A percentile compares a stretch with the other conserved stretches of the same genome.
phyloP scores from a whole-genome alignment of 2,329 filamentous ascomycete genomes.

The Diaporthe australafricana region DNA sequence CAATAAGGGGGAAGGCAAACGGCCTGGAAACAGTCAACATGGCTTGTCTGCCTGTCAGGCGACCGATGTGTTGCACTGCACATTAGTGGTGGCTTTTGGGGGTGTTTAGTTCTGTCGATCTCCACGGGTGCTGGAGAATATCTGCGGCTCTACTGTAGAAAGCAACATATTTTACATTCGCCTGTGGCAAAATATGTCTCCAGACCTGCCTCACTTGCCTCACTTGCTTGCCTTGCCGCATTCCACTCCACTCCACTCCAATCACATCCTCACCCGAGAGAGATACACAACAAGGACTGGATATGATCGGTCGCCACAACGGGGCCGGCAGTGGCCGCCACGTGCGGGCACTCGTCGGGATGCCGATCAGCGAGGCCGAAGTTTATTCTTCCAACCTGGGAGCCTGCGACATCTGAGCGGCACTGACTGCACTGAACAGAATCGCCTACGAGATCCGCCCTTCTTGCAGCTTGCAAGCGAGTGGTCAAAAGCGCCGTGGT shows the following conservation, averaged over 20 bases:
- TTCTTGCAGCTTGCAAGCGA: constrained; percentile 17
- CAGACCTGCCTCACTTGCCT: constrained; percentile 24
- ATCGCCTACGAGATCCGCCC: constrained; percentile 3
- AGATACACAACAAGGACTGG: not conserved
- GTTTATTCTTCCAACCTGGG: not conserved
- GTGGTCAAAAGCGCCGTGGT: not conserved
- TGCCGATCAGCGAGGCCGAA: constrained; percentile 3
- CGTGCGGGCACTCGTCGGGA: constrained; percentile 2
- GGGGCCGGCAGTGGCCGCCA: constrained; percentile 11
- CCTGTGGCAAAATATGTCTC: constrained; percentile 20
- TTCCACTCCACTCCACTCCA: not conserved
- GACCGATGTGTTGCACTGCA: constrained; percentile 32
- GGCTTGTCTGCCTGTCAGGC: constrained; percentile 28
- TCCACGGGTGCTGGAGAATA: constrained; percentile 18
- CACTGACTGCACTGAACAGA: constrained; percentile 1
- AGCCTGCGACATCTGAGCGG: not conserved
- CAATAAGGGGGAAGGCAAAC: constrained; percentile 27
- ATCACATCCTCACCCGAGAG: constrained; percentile 15
- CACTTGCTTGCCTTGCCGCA: not conserved
- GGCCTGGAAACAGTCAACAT: constrained; percentile 22
- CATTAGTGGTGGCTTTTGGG: constrained; percentile 18
- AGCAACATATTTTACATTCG: constrained; percentile 1
- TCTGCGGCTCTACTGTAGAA: constrained; percentile 26
- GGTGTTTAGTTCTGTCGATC: constrained; percentile 31
- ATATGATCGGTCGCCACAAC: constrained; percentile 11